Conservation (phyloP, 192 early-diverging fungal species). For the Linnemannia hyalina region DNA sequence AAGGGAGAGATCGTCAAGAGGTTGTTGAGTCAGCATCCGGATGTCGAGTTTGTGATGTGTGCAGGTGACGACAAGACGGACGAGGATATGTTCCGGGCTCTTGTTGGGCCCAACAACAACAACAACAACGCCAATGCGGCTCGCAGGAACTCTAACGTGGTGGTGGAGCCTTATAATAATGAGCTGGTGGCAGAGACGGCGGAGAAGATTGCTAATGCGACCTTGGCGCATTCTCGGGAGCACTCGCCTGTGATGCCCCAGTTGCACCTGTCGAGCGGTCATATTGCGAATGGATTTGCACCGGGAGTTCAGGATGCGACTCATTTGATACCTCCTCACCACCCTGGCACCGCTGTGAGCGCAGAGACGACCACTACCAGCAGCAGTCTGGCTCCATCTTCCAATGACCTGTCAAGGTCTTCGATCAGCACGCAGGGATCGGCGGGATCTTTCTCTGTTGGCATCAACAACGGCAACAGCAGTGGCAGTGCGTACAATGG, state of each 20-base stretch:
- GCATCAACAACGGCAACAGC: neutral
- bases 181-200: slow-evolving; percentile 41
- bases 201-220: slow-evolving; percentile 34
- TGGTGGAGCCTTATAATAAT: slow-evolving; percentile 36
- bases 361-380: slow-evolving; percentile 7
- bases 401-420: slow-evolving; percentile 11
- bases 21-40: slow-evolving; percentile 71
- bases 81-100: slow-evolving; percentile 94
- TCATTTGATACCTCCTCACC: neutral
- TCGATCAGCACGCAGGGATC: neutral
- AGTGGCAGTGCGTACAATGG: neutral
- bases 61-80: slow-evolving; percentile 98
- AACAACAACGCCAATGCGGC: slow-evolving; percentile 1
- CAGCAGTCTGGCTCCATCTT: neutral
- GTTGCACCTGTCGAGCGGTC: neutral
- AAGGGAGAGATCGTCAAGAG: slow-evolving; percentile 98
- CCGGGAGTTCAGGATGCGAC: neutral
- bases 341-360: slow-evolving; percentile 53
- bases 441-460: neutral
- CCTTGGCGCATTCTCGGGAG: slow-evolving; percentile 27
- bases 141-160: neutral
- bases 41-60: slow-evolving; percentile 93
- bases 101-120: slow-evolving; percentile 58
- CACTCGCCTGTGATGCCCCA: slow-evolving; percentile 17
- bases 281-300: neutral